Conservation (phyloP, 2,329 filamentous ascomycete genomes). For the Cladophialophora exuberans region DNA sequence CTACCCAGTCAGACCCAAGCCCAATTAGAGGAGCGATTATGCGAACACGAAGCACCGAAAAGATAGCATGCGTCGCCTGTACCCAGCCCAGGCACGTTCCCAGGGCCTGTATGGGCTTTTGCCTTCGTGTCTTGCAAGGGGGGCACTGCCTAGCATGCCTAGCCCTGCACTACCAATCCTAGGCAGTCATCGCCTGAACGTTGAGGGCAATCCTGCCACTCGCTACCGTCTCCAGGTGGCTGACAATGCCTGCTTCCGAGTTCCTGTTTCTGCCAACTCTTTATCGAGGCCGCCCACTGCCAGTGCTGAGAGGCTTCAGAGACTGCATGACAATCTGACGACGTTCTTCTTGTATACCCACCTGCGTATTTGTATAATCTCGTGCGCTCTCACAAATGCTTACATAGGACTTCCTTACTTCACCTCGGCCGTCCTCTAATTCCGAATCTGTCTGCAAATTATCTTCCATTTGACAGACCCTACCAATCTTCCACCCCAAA, state of each 20-base stretch:
- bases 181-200: not conserved
- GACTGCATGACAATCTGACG: conserved; percentile 8
- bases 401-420: not conserved
- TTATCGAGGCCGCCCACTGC: conserved; percentile 13
- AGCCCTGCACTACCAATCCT: conserved; percentile 9
- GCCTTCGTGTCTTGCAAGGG: conserved; percentile 9
- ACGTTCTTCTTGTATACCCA: conserved; percentile 2
- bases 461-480: conserved; percentile 2
- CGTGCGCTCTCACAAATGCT: not conserved
- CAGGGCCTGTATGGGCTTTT: not conserved
- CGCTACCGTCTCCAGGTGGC: conserved; percentile 1
- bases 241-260: conserved; percentile 3
- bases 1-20: not conserved
- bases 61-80: too few relatives aligned
- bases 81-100: too few relatives aligned
- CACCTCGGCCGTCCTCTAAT: not conserved
- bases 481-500: conserved; percentile 9
- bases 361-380: not conserved
- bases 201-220: conserved; percentile 7
- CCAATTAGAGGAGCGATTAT: conserved; percentile 7
- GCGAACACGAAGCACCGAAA: too few relatives aligned
- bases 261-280: conserved; percentile 9
- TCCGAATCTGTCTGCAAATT: not conserved
- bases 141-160: too few relatives aligned
- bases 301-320: not conserved